Evolutionary conservation across 306 rosid species (phyloP).

Genomic region (Prunus mira): DNA sequence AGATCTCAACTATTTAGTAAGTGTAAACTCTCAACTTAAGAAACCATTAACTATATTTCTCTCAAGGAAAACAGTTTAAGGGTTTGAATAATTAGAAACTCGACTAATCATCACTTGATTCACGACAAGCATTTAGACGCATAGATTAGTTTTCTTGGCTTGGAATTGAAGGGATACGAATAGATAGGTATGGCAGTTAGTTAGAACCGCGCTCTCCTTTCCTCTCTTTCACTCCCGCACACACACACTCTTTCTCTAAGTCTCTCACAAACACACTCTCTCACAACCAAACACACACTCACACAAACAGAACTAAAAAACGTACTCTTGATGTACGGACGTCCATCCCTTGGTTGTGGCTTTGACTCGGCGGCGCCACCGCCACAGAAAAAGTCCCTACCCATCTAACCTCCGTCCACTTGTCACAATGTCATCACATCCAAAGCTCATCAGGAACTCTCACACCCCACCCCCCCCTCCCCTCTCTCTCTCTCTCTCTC

Average conservation of each 20-base stretch:
- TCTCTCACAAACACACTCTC: neutral
- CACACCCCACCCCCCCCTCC: neutral
- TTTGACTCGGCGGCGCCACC: slow-evolving; percentile 58
- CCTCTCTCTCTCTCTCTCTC: slow-evolving; percentile 10
- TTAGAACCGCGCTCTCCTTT: slow-evolving; percentile 51
- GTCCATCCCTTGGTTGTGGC: slow-evolving; percentile 28
- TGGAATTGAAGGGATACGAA: slow-evolving; percentile 67
- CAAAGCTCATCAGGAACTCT: slow-evolving; percentile 23
- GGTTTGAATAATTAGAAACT: neutral
- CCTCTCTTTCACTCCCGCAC: slow-evolving; percentile 24
- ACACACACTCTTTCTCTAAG: neutral
- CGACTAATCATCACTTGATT: neutral
- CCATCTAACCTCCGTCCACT: slow-evolving; percentile 53
- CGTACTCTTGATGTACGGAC: slow-evolving; percentile 24
- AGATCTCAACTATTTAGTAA: slow-evolving; percentile 17
- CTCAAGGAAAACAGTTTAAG: neutral
- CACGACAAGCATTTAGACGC: slow-evolving; percentile 27
- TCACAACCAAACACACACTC: neutral
- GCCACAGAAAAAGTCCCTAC: slow-evolving; percentile 62
- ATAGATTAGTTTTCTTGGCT: slow-evolving; percentile 49
- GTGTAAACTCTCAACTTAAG: neutral
- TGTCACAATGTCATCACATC: slow-evolving; percentile 49
- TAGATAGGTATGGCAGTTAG: slow-evolving; percentile 76
- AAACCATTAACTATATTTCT: neutral
- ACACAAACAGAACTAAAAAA: neutral